Base-by-base conservation (phyloP, 202 grass and related monocot genomes). In the Zizania palustris region DNA sequence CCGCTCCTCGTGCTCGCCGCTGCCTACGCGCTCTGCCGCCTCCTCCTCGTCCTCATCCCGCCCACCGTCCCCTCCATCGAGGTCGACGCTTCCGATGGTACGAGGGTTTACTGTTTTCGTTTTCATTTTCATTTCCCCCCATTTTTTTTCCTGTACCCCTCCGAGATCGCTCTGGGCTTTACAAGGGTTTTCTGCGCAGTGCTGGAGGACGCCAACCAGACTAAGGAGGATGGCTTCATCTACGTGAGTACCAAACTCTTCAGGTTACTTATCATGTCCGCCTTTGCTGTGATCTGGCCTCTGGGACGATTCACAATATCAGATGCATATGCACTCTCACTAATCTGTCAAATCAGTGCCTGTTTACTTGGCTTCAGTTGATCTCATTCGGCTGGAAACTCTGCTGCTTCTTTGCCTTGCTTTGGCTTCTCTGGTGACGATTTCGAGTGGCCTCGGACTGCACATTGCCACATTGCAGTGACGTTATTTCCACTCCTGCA, bases 1-100 rank as follows among this genome's bases (percentile, higher is more conserved):
- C 28, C 28, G 28, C 28, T 28, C 28, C 28, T 28, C 28, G 28
- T 28, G 28, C 28, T 28, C 28, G 28, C 28, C 28, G 28, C 28
- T 2, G 89, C 96, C 5, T 90, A 88, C 85, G 89, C 81, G 59
- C 68, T 95, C 74, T 98, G 91, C 84, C 96, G 91, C 76, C 61
- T 98, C 71, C 82, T 97, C 10, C 28, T 28, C 28, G 28, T 28
- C 28, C 28, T 28, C 28, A 28, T 28, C 28, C 96, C 96, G 9
- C 96, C 96, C 53, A 95, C 77, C 55, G 91, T 98, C 71, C 96
- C 96, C 65, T 92, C 91, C 60, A 95, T 98, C 80, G 91, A 98
- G 12, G 96, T 98, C 36, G 96, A 98, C 71, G 74, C 85, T 66
- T 89, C 91, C 62, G 96, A 98, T 2, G 96, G 96, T 95, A 90